phyloP scores from a whole-genome alignment of 1,284 basidiomycete species.

The Trichosporon sp. region DNA sequence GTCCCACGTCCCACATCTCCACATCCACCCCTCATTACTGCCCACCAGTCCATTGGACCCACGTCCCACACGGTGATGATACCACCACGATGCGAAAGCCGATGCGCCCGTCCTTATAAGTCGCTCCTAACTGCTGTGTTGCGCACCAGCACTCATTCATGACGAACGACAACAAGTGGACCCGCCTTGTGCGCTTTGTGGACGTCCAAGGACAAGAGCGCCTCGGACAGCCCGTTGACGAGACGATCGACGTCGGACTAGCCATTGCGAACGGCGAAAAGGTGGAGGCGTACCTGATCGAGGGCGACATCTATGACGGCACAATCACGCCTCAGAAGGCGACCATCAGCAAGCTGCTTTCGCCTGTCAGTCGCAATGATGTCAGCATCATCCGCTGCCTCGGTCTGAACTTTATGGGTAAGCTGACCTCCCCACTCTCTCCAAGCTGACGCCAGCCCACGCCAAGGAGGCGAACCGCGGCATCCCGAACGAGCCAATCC shows the following conservation, averaged over 20 bases:
- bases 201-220: constrained; percentile 9
- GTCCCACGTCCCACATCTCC: background rate
- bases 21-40: too few relatives aligned
- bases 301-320: constrained; percentile 12
- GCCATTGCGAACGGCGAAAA: constrained; percentile 24
- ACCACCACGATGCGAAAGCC: too few relatives aligned
- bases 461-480: constrained; percentile 23
- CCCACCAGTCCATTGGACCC: too few relatives aligned
- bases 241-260: constrained; percentile 43
- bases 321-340: too few relatives aligned
- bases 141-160: constrained; percentile 2
- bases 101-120: too few relatives aligned
- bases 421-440: too few relatives aligned
- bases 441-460: too few relatives aligned
- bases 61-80: background rate
- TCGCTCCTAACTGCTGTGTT: too few relatives aligned
- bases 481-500: constrained; percentile 37
- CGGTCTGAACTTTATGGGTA: constrained; percentile 44
- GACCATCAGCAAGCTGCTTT: too few relatives aligned
- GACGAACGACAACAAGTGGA: constrained; percentile 10
- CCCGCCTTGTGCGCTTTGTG: constrained; percentile 37
- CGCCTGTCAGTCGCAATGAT: constrained; percentile 31
- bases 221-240: constrained; percentile 40
- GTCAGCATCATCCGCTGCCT: constrained; percentile 43
- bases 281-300: constrained; percentile 17